phyloP scores from a whole-genome alignment of 2,329 filamentous ascomycete species.

The Pseudocercospora cruenta region DNA sequence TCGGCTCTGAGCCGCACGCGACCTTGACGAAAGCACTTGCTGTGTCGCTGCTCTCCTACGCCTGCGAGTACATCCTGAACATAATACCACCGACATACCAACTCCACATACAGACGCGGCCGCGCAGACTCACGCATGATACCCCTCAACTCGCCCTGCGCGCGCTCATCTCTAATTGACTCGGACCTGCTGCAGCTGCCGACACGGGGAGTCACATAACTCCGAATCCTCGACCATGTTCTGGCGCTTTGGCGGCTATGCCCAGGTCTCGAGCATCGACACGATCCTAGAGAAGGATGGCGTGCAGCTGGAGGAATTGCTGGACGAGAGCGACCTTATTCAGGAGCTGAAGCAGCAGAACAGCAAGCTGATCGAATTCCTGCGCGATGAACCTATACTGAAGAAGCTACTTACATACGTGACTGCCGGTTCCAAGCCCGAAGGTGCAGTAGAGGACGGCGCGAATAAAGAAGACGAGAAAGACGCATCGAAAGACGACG shows the following conservation, averaged over 20 bases:
- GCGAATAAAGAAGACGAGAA: conserved; percentile 31
- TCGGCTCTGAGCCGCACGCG: not conserved
- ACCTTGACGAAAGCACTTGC: not conserved
- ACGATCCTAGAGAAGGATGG: conserved; percentile 94
- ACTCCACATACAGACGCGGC: conserved; percentile 6
- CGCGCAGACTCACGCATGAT: conserved; percentile 24
- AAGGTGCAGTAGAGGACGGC: conserved; percentile 45
- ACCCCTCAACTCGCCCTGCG: conserved; percentile 17
- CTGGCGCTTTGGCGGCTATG: conserved; percentile 99
- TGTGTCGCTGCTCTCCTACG: not conserved
- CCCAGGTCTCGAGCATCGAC: conserved; percentile 95
- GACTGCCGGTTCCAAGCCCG: conserved; percentile 70
- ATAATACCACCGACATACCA: conserved; percentile 1
- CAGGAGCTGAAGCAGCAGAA: conserved; percentile 99
- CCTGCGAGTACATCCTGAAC: conserved; percentile 7
- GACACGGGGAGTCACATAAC: conserved; percentile 17
- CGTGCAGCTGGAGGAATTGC: conserved; percentile 90
- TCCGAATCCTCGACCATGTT: conserved; percentile 73
- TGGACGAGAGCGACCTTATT: conserved; percentile 94
- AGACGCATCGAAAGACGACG: conserved; percentile 54
- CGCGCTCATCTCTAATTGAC: conserved; percentile 3
- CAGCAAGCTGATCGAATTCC: conserved; percentile 92
- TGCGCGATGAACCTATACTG: conserved; percentile 84
- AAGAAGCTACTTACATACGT: conserved; percentile 89
- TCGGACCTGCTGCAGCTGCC: conserved; percentile 14